Evolutionary conservation across 1,139 yeast species (phyloP).

Genomic region (Nadsonia starkeyi-henricii): DNA sequence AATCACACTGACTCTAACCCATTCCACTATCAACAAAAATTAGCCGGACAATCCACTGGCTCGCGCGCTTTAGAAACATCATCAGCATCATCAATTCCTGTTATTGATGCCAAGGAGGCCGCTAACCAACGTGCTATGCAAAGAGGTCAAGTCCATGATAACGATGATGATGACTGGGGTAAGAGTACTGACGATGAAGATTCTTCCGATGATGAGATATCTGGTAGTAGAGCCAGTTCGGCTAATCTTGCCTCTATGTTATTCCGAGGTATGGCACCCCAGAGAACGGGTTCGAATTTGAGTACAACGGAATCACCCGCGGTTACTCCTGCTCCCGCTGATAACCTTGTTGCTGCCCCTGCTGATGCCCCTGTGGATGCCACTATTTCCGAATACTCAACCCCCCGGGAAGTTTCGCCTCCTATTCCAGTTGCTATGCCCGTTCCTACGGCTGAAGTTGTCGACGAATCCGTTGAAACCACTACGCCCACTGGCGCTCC

Average conservation of each 20-base stretch:
- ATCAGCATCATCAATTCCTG: conserved; percentile 3
- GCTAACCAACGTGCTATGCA: conserved; percentile 43
- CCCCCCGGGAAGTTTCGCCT: conserved; percentile 9
- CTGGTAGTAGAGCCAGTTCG: conserved; percentile 34
- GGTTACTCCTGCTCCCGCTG: conserved; percentile 4
- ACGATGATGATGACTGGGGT: conserved; percentile 39
- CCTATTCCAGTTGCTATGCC: conserved; percentile 9
- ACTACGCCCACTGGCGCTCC: conserved; percentile 7
- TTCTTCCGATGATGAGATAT: conserved; percentile 29
- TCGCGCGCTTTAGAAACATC: background rate
- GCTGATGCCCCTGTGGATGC: background rate
- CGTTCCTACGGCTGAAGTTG: conserved; percentile 9
- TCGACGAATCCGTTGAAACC: no score
- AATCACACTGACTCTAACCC: conserved; percentile 8
- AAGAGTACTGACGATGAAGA: conserved; percentile 30
- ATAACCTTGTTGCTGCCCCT: conserved; percentile 6
- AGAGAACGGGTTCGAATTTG: conserved; percentile 12
- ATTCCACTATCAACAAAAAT: background rate
- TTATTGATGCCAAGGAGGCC: conserved; percentile 34
- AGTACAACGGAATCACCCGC: conserved; percentile 1
- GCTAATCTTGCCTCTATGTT: conserved; percentile 49
- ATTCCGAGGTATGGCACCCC: conserved; percentile 48
- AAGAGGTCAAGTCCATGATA: conserved; percentile 29
- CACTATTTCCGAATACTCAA: conserved; percentile 4
- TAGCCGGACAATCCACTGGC: background rate